Conservation (phyloP, 306 rosid genomes). For the Begonia peltatifolia region DNA sequence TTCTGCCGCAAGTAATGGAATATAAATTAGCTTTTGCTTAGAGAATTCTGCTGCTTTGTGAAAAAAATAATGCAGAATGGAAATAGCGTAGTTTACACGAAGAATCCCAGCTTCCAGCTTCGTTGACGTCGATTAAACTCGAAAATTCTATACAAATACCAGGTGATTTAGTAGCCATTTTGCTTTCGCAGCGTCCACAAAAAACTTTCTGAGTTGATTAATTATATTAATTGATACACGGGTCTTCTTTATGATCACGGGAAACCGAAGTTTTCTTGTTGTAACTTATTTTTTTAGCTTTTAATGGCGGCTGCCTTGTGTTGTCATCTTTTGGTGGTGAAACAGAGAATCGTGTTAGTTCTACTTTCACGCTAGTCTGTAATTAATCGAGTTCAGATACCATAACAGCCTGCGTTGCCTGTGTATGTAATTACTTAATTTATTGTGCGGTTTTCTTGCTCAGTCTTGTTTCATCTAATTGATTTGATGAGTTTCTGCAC, state of each 20-base stretch:
- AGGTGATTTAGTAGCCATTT: background rate
- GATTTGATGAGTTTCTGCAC: conserved; percentile 1
- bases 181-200: background rate
- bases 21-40: too few relatives aligned
- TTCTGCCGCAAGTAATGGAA: too few relatives aligned
- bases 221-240: background rate
- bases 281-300: background rate
- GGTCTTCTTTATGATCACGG: background rate
- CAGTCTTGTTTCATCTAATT: background rate
- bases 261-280: background rate
- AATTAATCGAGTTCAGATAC: background rate
- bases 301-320: background rate
- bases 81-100: conserved; percentile 13
- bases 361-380: conserved; percentile 1
- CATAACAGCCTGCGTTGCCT: background rate
- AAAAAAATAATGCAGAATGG: conserved; percentile 7
- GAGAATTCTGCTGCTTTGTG: too few relatives aligned
- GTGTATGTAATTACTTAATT: conserved; percentile 3
- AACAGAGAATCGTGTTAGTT: background rate
- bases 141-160: conserved; percentile 5
- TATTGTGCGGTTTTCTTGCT: background rate
- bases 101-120: conserved; percentile 3
- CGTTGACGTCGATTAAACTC: conserved; percentile 2
- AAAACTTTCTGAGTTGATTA: background rate
- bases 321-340: background rate